Evolutionary conservation across 495 filamentous ascomycete genomes (phyloP).

Genomic region (Talaromyces liani): DNA sequence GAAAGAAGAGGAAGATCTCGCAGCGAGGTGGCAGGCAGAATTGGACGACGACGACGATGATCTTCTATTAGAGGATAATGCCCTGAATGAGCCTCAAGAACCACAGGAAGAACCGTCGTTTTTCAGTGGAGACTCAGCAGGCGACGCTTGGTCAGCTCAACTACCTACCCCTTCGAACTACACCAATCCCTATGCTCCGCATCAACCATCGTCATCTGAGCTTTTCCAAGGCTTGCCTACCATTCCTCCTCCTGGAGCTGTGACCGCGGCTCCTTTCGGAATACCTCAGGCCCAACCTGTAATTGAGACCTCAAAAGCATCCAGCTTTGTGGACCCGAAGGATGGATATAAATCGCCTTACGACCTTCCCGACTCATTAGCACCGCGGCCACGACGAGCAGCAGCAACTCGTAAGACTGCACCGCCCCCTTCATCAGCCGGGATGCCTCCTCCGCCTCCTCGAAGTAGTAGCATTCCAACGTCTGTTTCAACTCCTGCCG

Average conservation of each 20-base stretch:
- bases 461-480: conserved; percentile 54
- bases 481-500: conserved; percentile 18
- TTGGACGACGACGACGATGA: conserved; percentile 77
- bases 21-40: conserved; percentile 76
- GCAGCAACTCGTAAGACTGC: conserved; percentile 25
- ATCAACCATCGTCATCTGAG: conserved; percentile 38
- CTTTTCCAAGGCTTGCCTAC: conserved; percentile 24
- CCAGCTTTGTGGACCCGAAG: conserved; percentile 88
- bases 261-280: conserved; percentile 32
- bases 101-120: neutral
- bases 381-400: conserved; percentile 52
- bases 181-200: conserved; percentile 29
- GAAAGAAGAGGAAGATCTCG: conserved; percentile 52
- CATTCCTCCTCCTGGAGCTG: conserved; percentile 16
- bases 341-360: conserved; percentile 90
- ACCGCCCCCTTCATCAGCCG: conserved; percentile 17
- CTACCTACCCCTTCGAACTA: conserved; percentile 2
- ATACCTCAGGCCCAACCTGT: conserved; percentile 24
- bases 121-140: neutral
- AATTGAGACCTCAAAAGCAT: conserved; percentile 31
- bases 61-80: conserved; percentile 58
- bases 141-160: neutral
- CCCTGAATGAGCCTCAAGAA: neutral
- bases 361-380: conserved; percentile 85
- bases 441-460: conserved; percentile 34